These are phyloP conservation scores for Gracilariopsis chorda DNA, from an alignment of 23 red algal genomes.

Conservation along the genomic window DNA sequence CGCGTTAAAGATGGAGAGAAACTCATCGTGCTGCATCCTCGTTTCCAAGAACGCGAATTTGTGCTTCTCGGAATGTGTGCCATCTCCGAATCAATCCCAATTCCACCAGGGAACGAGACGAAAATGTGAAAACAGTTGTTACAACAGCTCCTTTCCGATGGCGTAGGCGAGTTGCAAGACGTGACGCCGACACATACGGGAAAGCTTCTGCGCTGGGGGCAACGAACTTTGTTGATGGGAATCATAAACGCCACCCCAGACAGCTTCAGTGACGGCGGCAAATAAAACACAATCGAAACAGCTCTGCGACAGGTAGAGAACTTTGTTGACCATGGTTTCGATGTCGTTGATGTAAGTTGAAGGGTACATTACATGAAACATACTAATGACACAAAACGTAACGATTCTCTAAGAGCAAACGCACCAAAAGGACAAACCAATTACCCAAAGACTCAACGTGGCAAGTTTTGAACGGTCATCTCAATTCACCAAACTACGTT, in stretches of 20 bases:
- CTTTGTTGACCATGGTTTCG: constrained; percentile 32
- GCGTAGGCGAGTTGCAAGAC: too few species aligned
- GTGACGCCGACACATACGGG: too few species aligned
- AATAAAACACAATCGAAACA: neutral
- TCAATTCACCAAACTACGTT: too few species aligned
- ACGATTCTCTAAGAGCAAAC: too few species aligned
- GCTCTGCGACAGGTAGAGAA: constrained; percentile 50
- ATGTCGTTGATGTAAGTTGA: constrained; percentile 42
- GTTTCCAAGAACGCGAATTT: constrained; percentile 70
- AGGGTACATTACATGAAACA: too few species aligned
- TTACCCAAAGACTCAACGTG: too few species aligned
- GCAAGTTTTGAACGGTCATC: too few species aligned
- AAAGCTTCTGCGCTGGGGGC: constrained; percentile 18
- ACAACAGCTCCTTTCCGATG: too few species aligned
- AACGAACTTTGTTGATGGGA: constrained; percentile 54
- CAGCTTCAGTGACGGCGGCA: constrained; percentile 87
- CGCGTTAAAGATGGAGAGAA: neutral
- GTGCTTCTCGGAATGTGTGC: constrained; percentile 70
- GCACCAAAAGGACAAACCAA: too few species aligned
- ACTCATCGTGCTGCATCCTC: constrained; percentile 74
- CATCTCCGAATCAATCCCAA: neutral
- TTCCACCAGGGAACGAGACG: constrained; percentile 6
- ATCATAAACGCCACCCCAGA: constrained; percentile 91
- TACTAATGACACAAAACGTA: too few species aligned
- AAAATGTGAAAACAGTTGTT: too few species aligned